phyloP scores from a whole-genome alignment of 2,329 filamentous ascomycete genomes.

The Nemania sp. region DNA sequence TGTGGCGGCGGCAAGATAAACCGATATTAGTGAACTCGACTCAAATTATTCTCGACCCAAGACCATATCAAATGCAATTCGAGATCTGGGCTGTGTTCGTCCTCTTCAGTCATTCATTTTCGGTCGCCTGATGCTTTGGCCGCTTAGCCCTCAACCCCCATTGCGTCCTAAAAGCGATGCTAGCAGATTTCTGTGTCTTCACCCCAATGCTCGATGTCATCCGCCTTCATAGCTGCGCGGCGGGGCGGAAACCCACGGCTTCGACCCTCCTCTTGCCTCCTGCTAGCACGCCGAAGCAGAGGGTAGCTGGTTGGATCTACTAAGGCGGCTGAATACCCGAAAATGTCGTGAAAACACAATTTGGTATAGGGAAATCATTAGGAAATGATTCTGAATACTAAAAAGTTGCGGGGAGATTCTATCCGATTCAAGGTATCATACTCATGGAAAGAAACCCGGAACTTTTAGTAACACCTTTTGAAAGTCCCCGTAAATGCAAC shows the following conservation, averaged over 20 bases:
- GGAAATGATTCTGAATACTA: slow-evolving; percentile 35
- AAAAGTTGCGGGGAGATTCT: slow-evolving; percentile 40
- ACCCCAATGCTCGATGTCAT: slow-evolving; percentile 8
- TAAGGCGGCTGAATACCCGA: slow-evolving; percentile 24
- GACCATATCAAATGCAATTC: slow-evolving; percentile 31
- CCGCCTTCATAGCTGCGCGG: slow-evolving; percentile 8
- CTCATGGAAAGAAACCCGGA: slow-evolving; percentile 44
- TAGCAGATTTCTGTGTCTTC: slow-evolving; percentile 28
- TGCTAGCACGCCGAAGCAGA: slow-evolving; percentile 24
- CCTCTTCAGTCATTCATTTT: slow-evolving; percentile 16
- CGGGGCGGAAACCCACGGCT: not conserved
- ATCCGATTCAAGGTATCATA: slow-evolving; percentile 50
- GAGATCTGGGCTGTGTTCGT: slow-evolving; percentile 1
- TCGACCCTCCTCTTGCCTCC: not conserved
- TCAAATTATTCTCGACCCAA: slow-evolving; percentile 28
- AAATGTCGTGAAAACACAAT: slow-evolving; percentile 35
- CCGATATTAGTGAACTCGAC: slow-evolving; percentile 19
- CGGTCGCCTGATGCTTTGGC: not conserved
- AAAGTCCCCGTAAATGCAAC: slow-evolving; percentile 50
- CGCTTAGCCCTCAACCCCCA: not conserved
- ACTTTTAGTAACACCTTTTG: slow-evolving; percentile 51
- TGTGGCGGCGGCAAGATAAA: slow-evolving; percentile 7
- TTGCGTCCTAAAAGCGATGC: slow-evolving; percentile 22
- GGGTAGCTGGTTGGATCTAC: slow-evolving; percentile 21
- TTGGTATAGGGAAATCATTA: slow-evolving; percentile 30